Evolutionary conservation across 192 early-diverging fungal species (phyloP).

Genomic region (Entomortierella chlamydospora): DNA sequence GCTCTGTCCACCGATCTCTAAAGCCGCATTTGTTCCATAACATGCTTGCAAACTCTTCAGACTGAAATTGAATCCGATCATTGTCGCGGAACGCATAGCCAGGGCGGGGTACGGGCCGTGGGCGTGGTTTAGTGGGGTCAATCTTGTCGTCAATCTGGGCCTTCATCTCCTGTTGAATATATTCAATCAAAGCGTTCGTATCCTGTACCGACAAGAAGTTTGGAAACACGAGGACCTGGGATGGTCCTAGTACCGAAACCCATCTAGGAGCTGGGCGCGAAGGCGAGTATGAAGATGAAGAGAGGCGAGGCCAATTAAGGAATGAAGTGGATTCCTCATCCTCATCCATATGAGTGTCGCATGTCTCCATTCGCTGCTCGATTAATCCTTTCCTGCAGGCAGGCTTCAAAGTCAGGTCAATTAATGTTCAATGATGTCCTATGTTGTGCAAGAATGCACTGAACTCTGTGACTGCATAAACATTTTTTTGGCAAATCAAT

Average conservation of each 20-base stretch:
- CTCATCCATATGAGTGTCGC: not conserved
- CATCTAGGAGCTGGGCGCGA: conserved; percentile 23
- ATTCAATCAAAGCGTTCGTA: conserved; percentile 17
- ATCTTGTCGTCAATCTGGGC: conserved; percentile 45
- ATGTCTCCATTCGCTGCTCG: not conserved
- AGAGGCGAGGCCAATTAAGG: conserved; percentile 39
- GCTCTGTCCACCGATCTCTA: conserved; percentile 43
- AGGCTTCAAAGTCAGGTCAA: too few species aligned
- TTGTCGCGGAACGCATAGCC: conserved; percentile 73
- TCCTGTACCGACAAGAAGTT: conserved; percentile 27
- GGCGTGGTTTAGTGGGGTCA: conserved; percentile 27
- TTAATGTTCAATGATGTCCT: too few species aligned
- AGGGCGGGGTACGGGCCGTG: conserved; percentile 52
- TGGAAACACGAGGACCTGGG: conserved; percentile 39
- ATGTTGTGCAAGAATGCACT: too few species aligned
- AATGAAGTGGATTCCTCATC: not conserved
- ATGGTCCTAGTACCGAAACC: conserved; percentile 24
- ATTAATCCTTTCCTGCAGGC: too few species aligned
- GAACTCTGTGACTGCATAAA: too few species aligned
- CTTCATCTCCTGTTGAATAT: conserved; percentile 36
- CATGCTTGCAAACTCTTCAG: conserved; percentile 56
- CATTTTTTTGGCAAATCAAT: too few species aligned
- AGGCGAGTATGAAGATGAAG: conserved; percentile 20
- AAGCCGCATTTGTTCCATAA: conserved; percentile 60
- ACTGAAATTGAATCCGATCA: conserved; percentile 62